Conservation (phyloP, 2,329 filamentous ascomycete species). For the Ophiostoma piceae region DNA sequence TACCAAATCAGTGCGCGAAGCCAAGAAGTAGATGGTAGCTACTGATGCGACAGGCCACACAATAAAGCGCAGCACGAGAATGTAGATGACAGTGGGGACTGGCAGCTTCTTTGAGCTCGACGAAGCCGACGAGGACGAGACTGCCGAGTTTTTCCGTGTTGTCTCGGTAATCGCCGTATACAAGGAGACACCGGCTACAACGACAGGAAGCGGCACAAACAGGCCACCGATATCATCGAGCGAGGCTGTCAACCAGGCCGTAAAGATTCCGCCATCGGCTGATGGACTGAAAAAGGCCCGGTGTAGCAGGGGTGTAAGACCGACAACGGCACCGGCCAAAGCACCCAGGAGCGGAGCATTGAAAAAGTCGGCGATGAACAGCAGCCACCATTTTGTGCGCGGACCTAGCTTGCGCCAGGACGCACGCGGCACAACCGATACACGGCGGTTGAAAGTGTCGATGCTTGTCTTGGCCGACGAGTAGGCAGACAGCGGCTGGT, state of each 20-base stretch:
- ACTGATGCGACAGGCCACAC: slow-evolving; percentile 57
- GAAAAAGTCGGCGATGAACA: slow-evolving; percentile 45
- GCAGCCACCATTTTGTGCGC: slow-evolving; percentile 34
- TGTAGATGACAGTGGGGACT: slow-evolving; percentile 45
- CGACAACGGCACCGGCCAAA: slow-evolving; percentile 52
- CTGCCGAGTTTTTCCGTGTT: neutral
- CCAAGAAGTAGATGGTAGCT: slow-evolving; percentile 49
- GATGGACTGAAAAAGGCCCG: slow-evolving; percentile 55
- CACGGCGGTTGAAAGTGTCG: slow-evolving; percentile 27
- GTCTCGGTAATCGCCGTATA: slow-evolving; percentile 39
- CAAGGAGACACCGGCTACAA: slow-evolving; percentile 62
- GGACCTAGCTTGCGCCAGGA: slow-evolving; percentile 32
- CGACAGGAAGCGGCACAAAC: slow-evolving; percentile 60
- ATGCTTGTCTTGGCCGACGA: neutral
- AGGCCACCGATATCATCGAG: slow-evolving; percentile 58
- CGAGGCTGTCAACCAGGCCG: slow-evolving; percentile 59
- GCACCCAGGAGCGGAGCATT: slow-evolving; percentile 60
- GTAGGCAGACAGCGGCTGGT: neutral
- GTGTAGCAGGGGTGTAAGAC: slow-evolving; percentile 55
- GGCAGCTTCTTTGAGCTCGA: slow-evolving; percentile 37
- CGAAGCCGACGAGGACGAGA: slow-evolving; percentile 27
- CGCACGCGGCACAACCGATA: slow-evolving; percentile 29
- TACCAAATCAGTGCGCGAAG: slow-evolving; percentile 47
- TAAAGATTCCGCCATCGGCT: slow-evolving; percentile 57
- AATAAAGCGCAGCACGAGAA: slow-evolving; percentile 53